Conservation (phyloP, 192 early-diverging fungal species). For the Coemansia guatemalensis region DNA sequence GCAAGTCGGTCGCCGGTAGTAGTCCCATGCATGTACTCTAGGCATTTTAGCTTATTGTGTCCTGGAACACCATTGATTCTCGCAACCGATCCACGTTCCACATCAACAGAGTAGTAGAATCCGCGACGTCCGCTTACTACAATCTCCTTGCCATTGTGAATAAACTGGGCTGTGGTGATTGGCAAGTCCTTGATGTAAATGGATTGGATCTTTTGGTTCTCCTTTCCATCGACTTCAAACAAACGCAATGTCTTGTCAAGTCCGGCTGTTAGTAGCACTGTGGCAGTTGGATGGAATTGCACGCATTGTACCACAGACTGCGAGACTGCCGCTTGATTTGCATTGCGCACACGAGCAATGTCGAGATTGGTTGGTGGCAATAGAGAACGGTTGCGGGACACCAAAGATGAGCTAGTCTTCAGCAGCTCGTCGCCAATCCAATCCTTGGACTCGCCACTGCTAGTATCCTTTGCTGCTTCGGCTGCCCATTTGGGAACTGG, state of each 20-base stretch:
- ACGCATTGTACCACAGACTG: constrained; percentile 66
- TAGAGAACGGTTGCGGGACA: constrained; percentile 11
- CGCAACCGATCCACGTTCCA: constrained; percentile 73
- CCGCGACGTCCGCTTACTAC: constrained; percentile 76
- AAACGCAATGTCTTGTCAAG: constrained; percentile 85
- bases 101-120: constrained; percentile 82
- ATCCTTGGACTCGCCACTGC: constrained; percentile 33
- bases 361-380: constrained; percentile 24
- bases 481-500: constrained; percentile 84
- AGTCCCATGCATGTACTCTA: constrained; percentile 69
- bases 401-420: constrained; percentile 19
- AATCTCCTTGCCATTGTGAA: constrained; percentile 70
- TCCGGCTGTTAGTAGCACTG: constrained; percentile 85
- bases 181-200: constrained; percentile 88
- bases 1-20: constrained; percentile 75
- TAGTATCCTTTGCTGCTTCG: constrained; percentile 17
- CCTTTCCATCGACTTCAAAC: constrained; percentile 88
- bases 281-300: constrained; percentile 87
- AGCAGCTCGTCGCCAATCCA: constrained; percentile 42
- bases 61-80: constrained; percentile 73
- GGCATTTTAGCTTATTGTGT: constrained; percentile 62
- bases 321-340: constrained; percentile 33
- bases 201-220: constrained; percentile 90
- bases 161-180: constrained; percentile 74
- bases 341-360: constrained; percentile 33